Evolutionary conservation across 1,284 basidiomycete genomes (phyloP).

Genomic region (Pseudozyma pruni): DNA sequence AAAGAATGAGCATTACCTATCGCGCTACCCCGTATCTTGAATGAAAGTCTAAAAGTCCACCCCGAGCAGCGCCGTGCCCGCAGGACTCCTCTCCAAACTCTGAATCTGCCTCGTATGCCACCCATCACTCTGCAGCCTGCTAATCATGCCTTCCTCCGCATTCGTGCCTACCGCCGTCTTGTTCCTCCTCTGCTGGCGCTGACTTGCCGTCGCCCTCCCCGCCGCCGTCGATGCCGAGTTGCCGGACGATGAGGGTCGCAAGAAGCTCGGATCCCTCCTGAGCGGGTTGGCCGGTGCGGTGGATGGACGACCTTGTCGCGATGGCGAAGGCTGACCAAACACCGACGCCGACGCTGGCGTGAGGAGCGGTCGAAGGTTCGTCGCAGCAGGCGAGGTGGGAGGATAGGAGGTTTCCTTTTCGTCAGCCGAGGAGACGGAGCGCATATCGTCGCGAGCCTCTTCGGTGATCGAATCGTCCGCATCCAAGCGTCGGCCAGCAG

Average conservation of each 20-base stretch:
- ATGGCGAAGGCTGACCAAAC: constrained; percentile 14
- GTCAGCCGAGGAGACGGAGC: constrained; percentile 14
- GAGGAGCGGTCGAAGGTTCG: constrained; percentile 11
- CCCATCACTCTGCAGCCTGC: constrained; percentile 49
- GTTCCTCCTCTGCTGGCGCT: constrained; percentile 20
- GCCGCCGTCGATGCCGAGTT: not conserved
- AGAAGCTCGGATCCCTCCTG: constrained; percentile 20
- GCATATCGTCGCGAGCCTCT: constrained; percentile 23
- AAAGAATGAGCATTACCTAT: no score
- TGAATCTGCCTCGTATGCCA: constrained; percentile 57
- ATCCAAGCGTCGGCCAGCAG: no score
- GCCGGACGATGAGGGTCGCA: constrained; percentile 30
- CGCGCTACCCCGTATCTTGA: no score
- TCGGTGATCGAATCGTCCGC: constrained; percentile 46
- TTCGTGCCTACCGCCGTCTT: constrained; percentile 15
- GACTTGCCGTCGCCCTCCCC: constrained; percentile 2
- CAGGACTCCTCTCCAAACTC: constrained; percentile 47
- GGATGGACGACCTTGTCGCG: no score
- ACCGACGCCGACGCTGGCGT: constrained; percentile 13
- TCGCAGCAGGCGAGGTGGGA: not conserved
- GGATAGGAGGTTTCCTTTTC: constrained; percentile 18
- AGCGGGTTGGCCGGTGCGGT: constrained; percentile 38
- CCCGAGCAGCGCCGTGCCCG: constrained; percentile 46
- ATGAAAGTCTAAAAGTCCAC: constrained; percentile 41
- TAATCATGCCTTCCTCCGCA: constrained; percentile 35